A percentile compares a stretch with the other conserved stretches of the same genome.
Conservation (phyloP, 352 stramenopile genomes). For the Globisporangium ultimum region DNA sequence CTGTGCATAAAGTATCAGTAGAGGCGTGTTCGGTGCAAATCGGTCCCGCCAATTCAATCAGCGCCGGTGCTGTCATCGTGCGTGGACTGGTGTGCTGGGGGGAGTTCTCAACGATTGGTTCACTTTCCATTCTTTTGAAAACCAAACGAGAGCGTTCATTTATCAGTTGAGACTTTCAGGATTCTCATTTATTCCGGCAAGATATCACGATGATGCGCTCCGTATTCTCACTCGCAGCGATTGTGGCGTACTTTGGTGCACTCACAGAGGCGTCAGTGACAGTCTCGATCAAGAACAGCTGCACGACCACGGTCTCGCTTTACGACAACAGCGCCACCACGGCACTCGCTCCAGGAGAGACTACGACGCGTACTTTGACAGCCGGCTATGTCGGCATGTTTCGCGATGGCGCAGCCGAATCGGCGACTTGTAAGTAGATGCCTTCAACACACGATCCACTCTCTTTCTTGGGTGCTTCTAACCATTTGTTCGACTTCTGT, state of each 20-base stretch:
- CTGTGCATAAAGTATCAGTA: too few species aligned
- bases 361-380: slow-evolving; percentile 34
- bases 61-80: too few species aligned
- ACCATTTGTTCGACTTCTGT: not conserved
- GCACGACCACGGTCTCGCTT: slow-evolving; percentile 41
- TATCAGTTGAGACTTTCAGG: too few species aligned
- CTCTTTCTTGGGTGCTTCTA: slow-evolving; percentile 8
- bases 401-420: slow-evolving; percentile 35
- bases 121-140: too few species aligned
- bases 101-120: too few species aligned
- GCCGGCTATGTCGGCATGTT: slow-evolving; percentile 54
- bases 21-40: too few species aligned
- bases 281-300: slow-evolving; percentile 40
- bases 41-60: too few species aligned
- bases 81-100: too few species aligned
- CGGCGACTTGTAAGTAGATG: slow-evolving; percentile 31
- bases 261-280: slow-evolving; percentile 19
- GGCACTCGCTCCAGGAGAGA: slow-evolving; percentile 31
- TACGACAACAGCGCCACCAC: slow-evolving; percentile 55
- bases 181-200: too few species aligned
- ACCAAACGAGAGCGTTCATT: too few species aligned
- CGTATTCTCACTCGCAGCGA: not conserved
- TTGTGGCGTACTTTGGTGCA: not conserved
- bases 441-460: not conserved
- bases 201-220: not conserved